Evolutionary conservation across 441 rosid genomes (phyloP).

Genomic region (Erodium chrysanthum): DNA sequence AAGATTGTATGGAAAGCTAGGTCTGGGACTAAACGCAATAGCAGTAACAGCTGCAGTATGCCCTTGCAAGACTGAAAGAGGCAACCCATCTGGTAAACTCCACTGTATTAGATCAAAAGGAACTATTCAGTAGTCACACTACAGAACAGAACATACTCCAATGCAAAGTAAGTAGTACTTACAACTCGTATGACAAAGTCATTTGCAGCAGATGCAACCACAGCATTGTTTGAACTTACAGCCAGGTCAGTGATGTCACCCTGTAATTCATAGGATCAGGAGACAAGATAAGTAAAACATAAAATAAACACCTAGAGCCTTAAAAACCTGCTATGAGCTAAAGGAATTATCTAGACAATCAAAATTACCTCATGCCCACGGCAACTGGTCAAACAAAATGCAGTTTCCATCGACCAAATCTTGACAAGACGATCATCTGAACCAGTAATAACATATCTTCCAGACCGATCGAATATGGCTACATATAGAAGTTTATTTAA

Average conservation of each 20-base stretch:
- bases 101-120: conserved; percentile 51
- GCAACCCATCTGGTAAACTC: conserved; percentile 97
- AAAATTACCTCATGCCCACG: conserved; percentile 97
- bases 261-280: conserved; percentile 37
- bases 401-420: conserved; percentile 99
- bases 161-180: conserved; percentile 31
- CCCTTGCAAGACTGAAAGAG: conserved; percentile 85
- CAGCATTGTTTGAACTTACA: conserved; percentile 80
- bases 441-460: conserved; percentile 96
- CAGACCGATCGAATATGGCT: conserved; percentile 94
- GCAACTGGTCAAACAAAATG: conserved; percentile 97
- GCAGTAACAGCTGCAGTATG: conserved; percentile 97
- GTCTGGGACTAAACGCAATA: conserved; percentile 87
- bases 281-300: conserved; percentile 12
- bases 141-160: conserved; percentile 12
- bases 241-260: conserved; percentile 99
- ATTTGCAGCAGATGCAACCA: conserved; percentile 97
- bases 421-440: conserved; percentile 99
- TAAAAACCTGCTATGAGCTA: conserved; percentile 11
- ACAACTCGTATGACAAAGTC: conserved; percentile 91
- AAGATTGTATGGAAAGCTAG: conserved; percentile 73
- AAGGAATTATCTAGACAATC: conserved; percentile 21
- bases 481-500: conserved; percentile 29
- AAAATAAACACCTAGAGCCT: conserved; percentile 18
- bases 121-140: conserved; percentile 17